Percentiles rank a stretch among this genome's conserved stretches.
Conservation (phyloP, 176 grass and related monocot species). For the Elaeis guineensis region DNA sequence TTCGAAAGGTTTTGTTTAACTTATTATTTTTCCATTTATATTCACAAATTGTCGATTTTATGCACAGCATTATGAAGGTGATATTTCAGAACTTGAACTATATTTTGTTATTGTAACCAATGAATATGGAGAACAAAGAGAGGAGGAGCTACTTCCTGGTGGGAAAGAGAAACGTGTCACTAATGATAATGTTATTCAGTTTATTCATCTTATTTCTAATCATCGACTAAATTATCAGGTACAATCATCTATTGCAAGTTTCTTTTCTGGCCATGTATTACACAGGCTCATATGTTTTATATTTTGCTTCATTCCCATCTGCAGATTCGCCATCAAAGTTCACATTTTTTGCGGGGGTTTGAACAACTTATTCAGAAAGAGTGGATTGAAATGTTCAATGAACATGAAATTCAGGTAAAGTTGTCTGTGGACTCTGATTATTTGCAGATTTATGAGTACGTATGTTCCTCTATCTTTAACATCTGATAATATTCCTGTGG, state of each 20-base stretch:
- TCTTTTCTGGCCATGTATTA: background rate
- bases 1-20: no score
- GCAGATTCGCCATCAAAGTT: constrained; percentile 87
- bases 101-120: constrained; percentile 98
- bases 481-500: no score
- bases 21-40: background rate
- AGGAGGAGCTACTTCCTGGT: constrained; percentile 84
- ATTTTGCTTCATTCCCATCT: constrained; percentile 20
- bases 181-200: constrained; percentile 93
- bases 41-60: background rate
- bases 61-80: constrained; percentile 73
- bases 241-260: background rate
- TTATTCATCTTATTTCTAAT: constrained; percentile 95
- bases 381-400: constrained; percentile 97
- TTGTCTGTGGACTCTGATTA: background rate
- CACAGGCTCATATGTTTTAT: background rate
- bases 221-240: constrained; percentile 95
- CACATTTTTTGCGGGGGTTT: constrained; percentile 89
- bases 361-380: constrained; percentile 91
- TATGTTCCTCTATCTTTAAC: no score
- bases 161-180: constrained; percentile 79
- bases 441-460: no score
- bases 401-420: constrained; percentile 98
- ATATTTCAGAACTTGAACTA: constrained; percentile 79
- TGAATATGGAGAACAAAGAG: constrained; percentile 94